These are phyloP conservation scores for Talaromyces adpressus DNA, from an alignment of 495 filamentous ascomycete species.

Conservation along the genomic window DNA sequence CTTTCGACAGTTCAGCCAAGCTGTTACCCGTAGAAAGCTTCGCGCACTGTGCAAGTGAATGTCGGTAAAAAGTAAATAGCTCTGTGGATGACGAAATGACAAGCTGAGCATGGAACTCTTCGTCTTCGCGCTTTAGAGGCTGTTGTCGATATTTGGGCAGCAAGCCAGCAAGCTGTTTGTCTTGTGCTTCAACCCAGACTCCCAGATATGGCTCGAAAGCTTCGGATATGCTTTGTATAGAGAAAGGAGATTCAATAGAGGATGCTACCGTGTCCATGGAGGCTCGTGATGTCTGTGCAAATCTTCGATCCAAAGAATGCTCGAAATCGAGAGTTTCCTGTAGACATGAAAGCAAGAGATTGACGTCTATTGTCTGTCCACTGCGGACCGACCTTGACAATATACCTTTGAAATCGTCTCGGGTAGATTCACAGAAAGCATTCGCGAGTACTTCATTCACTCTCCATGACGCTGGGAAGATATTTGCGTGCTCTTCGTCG, in stretches of 20 bases:
- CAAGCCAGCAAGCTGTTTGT: constrained; percentile 77
- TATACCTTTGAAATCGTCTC: constrained; percentile 92
- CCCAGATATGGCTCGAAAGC: constrained; percentile 97
- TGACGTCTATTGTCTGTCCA: constrained; percentile 82
- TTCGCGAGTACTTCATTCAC: constrained; percentile 89
- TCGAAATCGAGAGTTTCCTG: constrained; percentile 98
- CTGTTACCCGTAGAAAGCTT: constrained; percentile 87
- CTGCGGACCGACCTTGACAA: constrained; percentile 82
- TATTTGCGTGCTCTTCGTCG: constrained; percentile 83
- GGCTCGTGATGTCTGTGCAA: constrained; percentile 68
- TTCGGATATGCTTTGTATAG: constrained; percentile 89
- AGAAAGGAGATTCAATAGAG: constrained; percentile 68
- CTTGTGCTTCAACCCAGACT: constrained; percentile 94
- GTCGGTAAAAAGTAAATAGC: constrained; percentile 92
- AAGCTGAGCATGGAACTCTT: constrained; percentile 86
- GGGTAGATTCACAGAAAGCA: constrained; percentile 88
- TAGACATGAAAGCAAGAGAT: constrained; percentile 81
- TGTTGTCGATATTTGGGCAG: constrained; percentile 87
- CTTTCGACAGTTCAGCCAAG: constrained; percentile 77
- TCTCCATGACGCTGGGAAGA: constrained; percentile 85
- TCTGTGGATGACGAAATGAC: constrained; percentile 93
- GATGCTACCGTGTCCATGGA: constrained; percentile 91
- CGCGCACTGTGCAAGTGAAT: constrained; percentile 86
- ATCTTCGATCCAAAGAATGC: constrained; percentile 79
- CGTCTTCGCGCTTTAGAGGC: constrained; percentile 70